A percentile compares a stretch with the other conserved stretches of the same genome.
Evolutionary conservation across 257 asterid species (phyloP).

Genomic region (Dorcoceras hygrometricum): DNA sequence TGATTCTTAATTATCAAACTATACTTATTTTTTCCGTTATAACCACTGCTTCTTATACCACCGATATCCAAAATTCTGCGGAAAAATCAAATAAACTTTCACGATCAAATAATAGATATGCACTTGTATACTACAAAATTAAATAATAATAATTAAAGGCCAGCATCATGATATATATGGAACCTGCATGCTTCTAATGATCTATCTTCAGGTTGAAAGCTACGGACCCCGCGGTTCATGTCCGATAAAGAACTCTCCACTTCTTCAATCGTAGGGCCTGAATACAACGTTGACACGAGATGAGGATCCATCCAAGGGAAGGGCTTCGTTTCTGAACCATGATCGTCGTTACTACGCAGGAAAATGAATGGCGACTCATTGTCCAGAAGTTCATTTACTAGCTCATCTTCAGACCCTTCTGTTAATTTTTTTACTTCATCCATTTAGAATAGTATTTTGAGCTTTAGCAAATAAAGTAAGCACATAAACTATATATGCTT

Average conservation of each 20-base stretch:
- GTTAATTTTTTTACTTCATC: constrained; percentile 37
- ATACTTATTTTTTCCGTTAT: constrained; percentile 41
- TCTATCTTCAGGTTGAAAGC: constrained; percentile 22
- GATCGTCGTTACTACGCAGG: constrained; percentile 27
- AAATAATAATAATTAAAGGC: neutral
- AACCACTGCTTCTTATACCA: constrained; percentile 25
- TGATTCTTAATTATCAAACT: constrained; percentile 69
- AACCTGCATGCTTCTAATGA: constrained; percentile 53
- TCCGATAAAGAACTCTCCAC: constrained; percentile 31
- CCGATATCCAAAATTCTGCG: constrained; percentile 49
- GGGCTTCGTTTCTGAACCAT: constrained; percentile 19
- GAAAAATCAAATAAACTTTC: neutral
- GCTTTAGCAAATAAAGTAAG: neutral
- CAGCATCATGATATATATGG: neutral
- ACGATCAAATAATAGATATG: neutral
- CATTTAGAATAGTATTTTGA: constrained; percentile 26
- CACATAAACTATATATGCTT: neutral
- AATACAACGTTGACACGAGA: constrained; percentile 17
- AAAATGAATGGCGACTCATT: constrained; percentile 45
- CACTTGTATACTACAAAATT: neutral
- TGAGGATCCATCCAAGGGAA: constrained; percentile 19
- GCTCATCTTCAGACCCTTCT: constrained; percentile 40
- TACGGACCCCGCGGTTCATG: constrained; percentile 25
- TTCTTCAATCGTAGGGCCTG: constrained; percentile 32
- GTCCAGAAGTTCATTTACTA: constrained; percentile 51